Base-by-base conservation (phyloP, 2,329 filamentous ascomycete species). In the Lasiodiplodia citricola region DNA sequence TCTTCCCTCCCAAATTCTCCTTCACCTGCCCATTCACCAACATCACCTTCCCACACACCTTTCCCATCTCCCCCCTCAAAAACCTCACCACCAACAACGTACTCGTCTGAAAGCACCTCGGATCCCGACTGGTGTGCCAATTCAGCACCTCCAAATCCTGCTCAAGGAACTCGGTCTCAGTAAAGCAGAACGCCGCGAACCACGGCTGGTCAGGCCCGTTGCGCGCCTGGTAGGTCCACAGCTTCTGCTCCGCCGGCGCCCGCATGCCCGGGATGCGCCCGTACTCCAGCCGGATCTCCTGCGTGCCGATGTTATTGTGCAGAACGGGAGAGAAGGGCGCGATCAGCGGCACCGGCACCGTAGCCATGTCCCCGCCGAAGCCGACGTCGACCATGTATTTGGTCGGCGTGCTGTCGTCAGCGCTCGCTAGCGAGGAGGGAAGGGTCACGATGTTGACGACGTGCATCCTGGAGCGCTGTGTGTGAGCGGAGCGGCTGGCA, bases 161-260 rank as follows among this genome's bases (percentile, higher is more conserved):
- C 62, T 77, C 73, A 62, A 80, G 75, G 21, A 78, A 82, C 70
- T 83, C 79, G 0, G 77, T 66, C 56, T 82, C 79, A 3, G 75
- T 73, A 71, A 83, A 83, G 14, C 75, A 75, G 66, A 83, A 83
- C 65, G 80, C 81, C 0, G 77, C 75, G 56, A 81, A 82, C 82
- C 81, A 84, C 0, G 73, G 74, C 52, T 73, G 73, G 0, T 77
- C 75, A 0, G 65, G 23, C 0, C 72, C 73, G 60, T 83, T 83
- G 0, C 80, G 77, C 71, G 87, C 86, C 76, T 91, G 85, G 74
- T 90, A 91, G 67, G 91, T 83, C 90, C 89, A 92, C 67, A 87
- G 76, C 6, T 25, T 18, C 28, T 72, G 75, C 4, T 31, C 28
- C 28, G 28, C 28, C 28, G 28, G 28, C 28, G 28, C 28, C 38